Evolutionary conservation across 768 basidiomycete genomes (phyloP).

Genomic region (Trichaptum fuscoviolaceum): DNA sequence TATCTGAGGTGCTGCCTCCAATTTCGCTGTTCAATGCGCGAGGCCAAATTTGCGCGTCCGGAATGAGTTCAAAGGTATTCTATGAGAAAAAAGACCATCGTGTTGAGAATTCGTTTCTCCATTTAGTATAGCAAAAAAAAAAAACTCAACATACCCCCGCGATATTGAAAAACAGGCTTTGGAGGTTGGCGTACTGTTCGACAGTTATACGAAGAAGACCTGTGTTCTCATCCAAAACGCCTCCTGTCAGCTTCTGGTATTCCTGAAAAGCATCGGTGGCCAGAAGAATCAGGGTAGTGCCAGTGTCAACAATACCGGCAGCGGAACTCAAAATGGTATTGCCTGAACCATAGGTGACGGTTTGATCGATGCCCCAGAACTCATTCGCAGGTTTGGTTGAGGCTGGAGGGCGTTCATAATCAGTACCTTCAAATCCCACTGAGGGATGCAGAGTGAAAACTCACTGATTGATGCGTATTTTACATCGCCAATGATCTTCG

Average conservation of each 20-base stretch:
- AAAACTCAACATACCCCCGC: constrained; percentile 7
- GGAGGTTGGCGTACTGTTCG: constrained; percentile 20
- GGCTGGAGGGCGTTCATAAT: constrained; percentile 12
- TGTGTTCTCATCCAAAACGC: constrained; percentile 19
- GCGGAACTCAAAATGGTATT: constrained; percentile 18
- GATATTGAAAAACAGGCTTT: constrained; percentile 24
- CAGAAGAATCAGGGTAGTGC: constrained; percentile 23
- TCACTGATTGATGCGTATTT: constrained; percentile 19
- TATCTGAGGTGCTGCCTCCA: constrained; percentile 25
- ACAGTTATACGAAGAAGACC: constrained; percentile 26
- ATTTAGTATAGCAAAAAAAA: background rate
- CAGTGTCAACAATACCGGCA: constrained; percentile 30
- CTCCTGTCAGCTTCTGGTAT: constrained; percentile 25
- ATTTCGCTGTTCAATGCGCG: constrained; percentile 28
- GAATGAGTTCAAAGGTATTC: background rate
- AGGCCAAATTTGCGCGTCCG: constrained; percentile 9
- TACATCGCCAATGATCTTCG: constrained; percentile 13
- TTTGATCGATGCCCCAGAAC: constrained; percentile 29
- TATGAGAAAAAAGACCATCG: background rate
- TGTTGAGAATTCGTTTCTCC: background rate
- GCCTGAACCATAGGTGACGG: constrained; percentile 21
- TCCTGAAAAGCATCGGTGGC: constrained; percentile 20
- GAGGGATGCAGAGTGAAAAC: background rate
- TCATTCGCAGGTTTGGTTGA: constrained; percentile 16
- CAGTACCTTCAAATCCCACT: constrained; percentile 9